These are phyloP conservation scores for Nicotiana sylvestris DNA, from an alignment of 257 asterid genomes.

Conservation along the genomic window DNA sequence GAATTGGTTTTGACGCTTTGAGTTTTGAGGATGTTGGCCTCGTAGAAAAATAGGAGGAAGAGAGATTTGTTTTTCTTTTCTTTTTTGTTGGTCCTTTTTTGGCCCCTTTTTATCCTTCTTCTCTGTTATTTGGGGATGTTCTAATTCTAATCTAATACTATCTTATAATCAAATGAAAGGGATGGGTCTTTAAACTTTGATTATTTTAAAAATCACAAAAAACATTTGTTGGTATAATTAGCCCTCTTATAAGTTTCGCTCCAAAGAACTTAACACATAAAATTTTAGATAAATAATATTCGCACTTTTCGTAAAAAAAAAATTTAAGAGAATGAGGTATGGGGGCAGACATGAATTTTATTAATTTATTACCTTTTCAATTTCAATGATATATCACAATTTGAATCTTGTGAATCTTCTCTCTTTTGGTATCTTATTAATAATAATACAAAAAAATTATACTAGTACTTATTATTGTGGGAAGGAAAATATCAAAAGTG, in stretches of 20 bases:
- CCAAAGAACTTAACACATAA: no score
- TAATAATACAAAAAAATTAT: neutral
- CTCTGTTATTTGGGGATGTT: neutral
- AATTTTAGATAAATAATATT: no score
- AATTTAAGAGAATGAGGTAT: no score
- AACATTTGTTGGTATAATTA: neutral
- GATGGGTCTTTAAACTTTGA: neutral
- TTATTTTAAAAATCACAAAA: neutral
- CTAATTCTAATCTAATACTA: neutral
- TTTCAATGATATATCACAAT: neutral
- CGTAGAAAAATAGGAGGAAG: neutral
- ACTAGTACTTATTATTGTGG: neutral
- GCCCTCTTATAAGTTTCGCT: neutral
- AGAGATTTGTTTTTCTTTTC: neutral
- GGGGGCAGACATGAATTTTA: no score
- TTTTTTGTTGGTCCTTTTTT: neutral
- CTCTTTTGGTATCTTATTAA: neutral
- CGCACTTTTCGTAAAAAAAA: no score
- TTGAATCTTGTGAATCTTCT: neutral
- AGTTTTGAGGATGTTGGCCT: neutral
- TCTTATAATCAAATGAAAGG: neutral
- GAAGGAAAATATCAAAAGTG: neutral
- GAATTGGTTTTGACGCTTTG: constrained; percentile 11
- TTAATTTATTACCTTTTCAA: neutral
- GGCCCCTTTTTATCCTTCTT: neutral